Conservation (phyloP, 192 early-diverging fungal species). For the Entrophospora sp. region DNA sequence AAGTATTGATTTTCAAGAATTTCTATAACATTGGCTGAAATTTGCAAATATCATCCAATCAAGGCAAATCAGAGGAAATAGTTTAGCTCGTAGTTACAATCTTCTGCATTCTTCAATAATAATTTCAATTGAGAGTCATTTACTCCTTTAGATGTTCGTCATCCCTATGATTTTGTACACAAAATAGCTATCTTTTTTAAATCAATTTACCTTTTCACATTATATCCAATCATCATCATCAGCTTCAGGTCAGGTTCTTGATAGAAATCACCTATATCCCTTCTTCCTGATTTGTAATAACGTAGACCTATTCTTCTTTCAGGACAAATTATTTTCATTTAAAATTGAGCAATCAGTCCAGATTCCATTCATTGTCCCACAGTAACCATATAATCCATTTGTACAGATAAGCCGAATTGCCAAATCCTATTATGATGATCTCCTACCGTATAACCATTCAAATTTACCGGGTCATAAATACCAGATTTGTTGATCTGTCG, state of each 20-base stretch:
- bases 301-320: too few relatives aligned
- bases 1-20: constrained; percentile 73
- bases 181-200: constrained; percentile 92
- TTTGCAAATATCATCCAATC: constrained; percentile 89
- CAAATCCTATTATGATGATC: constrained; percentile 91
- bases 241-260: constrained; percentile 42
- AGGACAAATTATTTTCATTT: constrained; percentile 66
- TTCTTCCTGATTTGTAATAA: constrained; percentile 25
- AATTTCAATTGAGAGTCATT: constrained; percentile 45
- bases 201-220: constrained; percentile 82
- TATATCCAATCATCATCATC: constrained; percentile 60
- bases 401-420: constrained; percentile 77
- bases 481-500: constrained; percentile 66
- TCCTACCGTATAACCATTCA: constrained; percentile 95
- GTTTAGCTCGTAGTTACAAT: constrained; percentile 74
- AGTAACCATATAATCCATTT: constrained; percentile 89
- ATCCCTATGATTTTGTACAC: constrained; percentile 86
- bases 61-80: constrained; percentile 78
- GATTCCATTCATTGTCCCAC: constrained; percentile 78
- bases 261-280: not conserved
- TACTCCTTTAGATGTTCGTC: constrained; percentile 46
- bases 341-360: constrained; percentile 81
- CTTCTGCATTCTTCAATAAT: constrained; percentile 71
- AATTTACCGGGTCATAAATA: constrained; percentile 83
- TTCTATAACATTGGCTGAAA: constrained; percentile 94